phyloP scores from a whole-genome alignment of 2,329 filamentous ascomycete species.

The Aspergillus sp. region DNA sequence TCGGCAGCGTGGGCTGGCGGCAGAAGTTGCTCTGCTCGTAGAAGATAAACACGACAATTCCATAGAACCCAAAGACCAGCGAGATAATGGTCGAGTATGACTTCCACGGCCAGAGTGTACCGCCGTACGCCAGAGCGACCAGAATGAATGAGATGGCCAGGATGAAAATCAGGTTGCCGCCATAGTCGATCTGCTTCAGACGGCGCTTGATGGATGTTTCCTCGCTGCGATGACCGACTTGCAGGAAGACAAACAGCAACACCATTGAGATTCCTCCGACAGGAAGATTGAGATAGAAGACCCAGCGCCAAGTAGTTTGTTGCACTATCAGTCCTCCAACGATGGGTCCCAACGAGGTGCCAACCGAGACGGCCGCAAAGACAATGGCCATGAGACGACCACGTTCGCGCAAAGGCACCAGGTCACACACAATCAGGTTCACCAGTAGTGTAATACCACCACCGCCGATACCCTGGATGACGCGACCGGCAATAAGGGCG shows the following conservation, averaged over 20 bases:
- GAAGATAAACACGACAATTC: constrained; percentile 22
- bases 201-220: not conserved
- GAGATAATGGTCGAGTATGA: constrained; percentile 30
- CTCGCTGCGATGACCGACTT: too few relatives aligned
- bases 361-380: constrained; percentile 32
- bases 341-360: constrained; percentile 52
- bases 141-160: constrained; percentile 29
- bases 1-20: constrained; percentile 42
- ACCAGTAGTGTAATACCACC: constrained; percentile 47
- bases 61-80: constrained; percentile 26
- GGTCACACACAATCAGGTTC: constrained; percentile 50
- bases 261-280: constrained; percentile 26
- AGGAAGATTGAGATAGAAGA: constrained; percentile 34
- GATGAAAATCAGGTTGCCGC: constrained; percentile 31
- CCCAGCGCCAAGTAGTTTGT: constrained; percentile 29
- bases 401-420: constrained; percentile 44
- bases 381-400: constrained; percentile 31
- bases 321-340: constrained; percentile 31
- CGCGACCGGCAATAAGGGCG: constrained; percentile 58
- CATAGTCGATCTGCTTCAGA: constrained; percentile 27
- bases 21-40: constrained; percentile 16
- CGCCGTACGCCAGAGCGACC: constrained; percentile 32
- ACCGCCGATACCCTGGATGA: constrained; percentile 56
- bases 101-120: constrained; percentile 29
- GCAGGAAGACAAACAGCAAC: constrained; percentile 27